A percentile compares a stretch with the other conserved stretches of the same genome.
Evolutionary conservation across 2,329 filamentous ascomycete species (phyloP).

Genomic region (Polychaeton citri): DNA sequence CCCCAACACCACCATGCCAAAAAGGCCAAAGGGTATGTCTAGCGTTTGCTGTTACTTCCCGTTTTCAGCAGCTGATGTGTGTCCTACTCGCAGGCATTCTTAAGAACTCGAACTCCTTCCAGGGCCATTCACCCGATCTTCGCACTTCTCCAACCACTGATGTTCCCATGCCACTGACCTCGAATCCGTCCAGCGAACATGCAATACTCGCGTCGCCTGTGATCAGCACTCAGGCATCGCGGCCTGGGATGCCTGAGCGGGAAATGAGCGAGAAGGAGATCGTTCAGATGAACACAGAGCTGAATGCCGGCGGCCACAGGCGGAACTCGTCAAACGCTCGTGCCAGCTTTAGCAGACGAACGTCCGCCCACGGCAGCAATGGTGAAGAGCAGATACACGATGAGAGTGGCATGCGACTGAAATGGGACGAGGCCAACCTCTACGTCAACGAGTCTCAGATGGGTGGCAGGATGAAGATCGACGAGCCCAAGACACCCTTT

Average conservation of each 20-base stretch:
- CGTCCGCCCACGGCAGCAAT: slow-evolving; percentile 38
- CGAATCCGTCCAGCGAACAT: neutral
- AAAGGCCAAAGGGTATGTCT: slow-evolving; percentile 32
- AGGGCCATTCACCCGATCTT: slow-evolving; percentile 39
- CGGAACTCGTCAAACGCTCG: slow-evolving; percentile 65
- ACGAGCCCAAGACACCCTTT: slow-evolving; percentile 95
- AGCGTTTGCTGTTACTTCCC: slow-evolving; percentile 1
- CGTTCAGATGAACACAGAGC: slow-evolving; percentile 83
- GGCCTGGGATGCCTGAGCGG: slow-evolving; percentile 30
- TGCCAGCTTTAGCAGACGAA: slow-evolving; percentile 57
- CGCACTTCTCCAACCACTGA: slow-evolving; percentile 33
- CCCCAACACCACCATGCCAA: slow-evolving; percentile 17
- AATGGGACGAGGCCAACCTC: slow-evolving; percentile 97
- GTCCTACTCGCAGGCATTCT: slow-evolving; percentile 57
- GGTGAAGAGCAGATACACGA: slow-evolving; percentile 31
- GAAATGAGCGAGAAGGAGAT: slow-evolving; percentile 68
- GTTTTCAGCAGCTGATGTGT: neutral
- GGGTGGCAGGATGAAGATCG: slow-evolving; percentile 95
- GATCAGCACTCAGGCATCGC: slow-evolving; percentile 18
- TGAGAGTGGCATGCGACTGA: slow-evolving; percentile 60
- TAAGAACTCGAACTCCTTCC: slow-evolving; percentile 65
- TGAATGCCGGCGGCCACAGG: slow-evolving; percentile 72
- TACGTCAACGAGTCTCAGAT: slow-evolving; percentile 96
- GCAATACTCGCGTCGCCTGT: slow-evolving; percentile 12
- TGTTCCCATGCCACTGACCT: slow-evolving; percentile 5